These are phyloP conservation scores for Aspergillus steynii DNA, from an alignment of 495 filamentous ascomycete genomes.

Conservation along the genomic window DNA sequence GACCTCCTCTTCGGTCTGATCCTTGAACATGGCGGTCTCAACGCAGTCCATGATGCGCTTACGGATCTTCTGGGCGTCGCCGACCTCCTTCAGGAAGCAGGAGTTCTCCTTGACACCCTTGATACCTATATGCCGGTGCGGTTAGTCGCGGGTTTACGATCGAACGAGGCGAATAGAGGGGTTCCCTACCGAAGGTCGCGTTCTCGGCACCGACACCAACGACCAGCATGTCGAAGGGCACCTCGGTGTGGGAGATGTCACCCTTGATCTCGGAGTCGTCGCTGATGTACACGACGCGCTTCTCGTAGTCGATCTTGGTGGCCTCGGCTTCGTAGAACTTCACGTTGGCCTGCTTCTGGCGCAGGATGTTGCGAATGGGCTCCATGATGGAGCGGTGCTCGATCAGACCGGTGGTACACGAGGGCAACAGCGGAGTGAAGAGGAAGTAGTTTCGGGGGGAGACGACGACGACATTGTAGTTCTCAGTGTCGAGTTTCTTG, in stretches of 20 bases:
- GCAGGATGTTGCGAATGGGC: constrained; percentile 89
- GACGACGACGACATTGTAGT: constrained; percentile 95
- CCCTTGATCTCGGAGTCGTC: constrained; percentile 95
- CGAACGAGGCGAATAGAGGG: background rate
- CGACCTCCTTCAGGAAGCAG: constrained; percentile 98
- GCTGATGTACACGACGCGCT: constrained; percentile 81
- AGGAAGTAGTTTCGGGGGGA: constrained; percentile 99
- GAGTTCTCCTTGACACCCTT: constrained; percentile 92
- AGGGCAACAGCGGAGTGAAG: constrained; percentile 95
- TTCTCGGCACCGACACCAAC: constrained; percentile 97
- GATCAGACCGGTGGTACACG: constrained; percentile 94
- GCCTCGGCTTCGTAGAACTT: constrained; percentile 98
- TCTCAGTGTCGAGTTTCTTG: constrained; percentile 96
- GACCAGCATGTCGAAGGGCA: constrained; percentile 97
- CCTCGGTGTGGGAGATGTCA: constrained; percentile 76
- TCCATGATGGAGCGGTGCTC: constrained; percentile 99
- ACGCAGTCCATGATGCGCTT: constrained; percentile 99
- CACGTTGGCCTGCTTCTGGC: constrained; percentile 86
- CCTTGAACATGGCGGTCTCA: constrained; percentile 98
- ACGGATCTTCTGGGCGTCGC: constrained; percentile 90
- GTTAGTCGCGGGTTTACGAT: constrained; percentile 3
- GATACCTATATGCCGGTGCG: constrained; percentile 57
- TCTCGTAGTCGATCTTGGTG: constrained; percentile 92
- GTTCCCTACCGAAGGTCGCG: constrained; percentile 81
- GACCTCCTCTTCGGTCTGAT: constrained; percentile 84